phyloP scores from a whole-genome alignment of 192 early-diverging fungal genomes.

The Linnemannia zychae region DNA sequence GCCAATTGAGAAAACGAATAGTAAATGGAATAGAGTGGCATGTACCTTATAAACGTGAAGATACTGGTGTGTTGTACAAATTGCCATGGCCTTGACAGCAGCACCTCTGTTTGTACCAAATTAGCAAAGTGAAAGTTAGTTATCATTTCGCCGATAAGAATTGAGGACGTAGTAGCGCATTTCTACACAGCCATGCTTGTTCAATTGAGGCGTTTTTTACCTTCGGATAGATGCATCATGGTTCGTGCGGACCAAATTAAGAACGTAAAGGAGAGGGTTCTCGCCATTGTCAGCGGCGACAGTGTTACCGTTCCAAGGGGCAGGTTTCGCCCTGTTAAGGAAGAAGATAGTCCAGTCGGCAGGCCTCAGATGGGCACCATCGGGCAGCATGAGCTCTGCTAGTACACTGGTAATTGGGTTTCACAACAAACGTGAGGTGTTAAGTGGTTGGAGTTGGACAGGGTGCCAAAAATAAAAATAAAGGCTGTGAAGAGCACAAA shows the following conservation, averaged over 20 bases:
- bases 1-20: too few species aligned
- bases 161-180: background rate
- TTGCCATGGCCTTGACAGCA: conserved; percentile 93
- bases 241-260: conserved; percentile 92
- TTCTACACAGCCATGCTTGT: too few species aligned
- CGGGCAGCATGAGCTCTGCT: conserved; percentile 97
- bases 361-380: conserved; percentile 93
- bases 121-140: background rate
- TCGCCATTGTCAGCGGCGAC: conserved; percentile 49
- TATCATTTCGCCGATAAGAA: too few species aligned
- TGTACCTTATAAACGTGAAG: conserved; percentile 88
- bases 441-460: background rate
- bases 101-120: conserved; percentile 90
- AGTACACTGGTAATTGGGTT: conserved; percentile 65
- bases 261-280: conserved; percentile 87
- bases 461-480: background rate
- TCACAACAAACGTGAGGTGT: too few species aligned
- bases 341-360: conserved; percentile 97
- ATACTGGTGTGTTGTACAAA: conserved; percentile 90
- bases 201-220: conserved; percentile 27
- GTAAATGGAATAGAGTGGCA: background rate
- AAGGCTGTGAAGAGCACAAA: background rate
- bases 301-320: conserved; percentile 59
- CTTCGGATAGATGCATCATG: conserved; percentile 85
- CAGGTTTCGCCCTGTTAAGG: conserved; percentile 79